Evolutionary conservation across 176 grass and related monocot genomes (phyloP).

Genomic region (Paspalum vaginatum): DNA sequence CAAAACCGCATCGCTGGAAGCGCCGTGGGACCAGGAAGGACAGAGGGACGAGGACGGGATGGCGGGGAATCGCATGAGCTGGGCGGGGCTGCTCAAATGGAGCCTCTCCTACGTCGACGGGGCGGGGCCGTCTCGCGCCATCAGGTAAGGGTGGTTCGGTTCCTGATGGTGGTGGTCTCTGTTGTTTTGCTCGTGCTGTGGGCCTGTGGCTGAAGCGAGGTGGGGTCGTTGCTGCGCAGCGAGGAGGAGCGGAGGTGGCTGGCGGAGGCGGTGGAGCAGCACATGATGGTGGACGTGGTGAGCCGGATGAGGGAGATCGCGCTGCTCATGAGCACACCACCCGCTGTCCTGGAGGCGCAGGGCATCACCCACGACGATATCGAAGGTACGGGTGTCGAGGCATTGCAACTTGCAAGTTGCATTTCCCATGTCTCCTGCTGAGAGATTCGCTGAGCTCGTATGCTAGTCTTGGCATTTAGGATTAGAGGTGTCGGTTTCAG

Average conservation of each 20-base stretch:
- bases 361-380: conserved; percentile 65
- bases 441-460: not conserved
- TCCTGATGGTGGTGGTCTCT: not conserved
- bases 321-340: conserved; percentile 76
- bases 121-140: conserved; percentile 40
- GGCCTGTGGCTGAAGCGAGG: conserved; percentile 32
- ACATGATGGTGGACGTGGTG: conserved; percentile 68
- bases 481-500: not conserved
- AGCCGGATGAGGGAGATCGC: conserved; percentile 83
- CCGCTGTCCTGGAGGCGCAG: conserved; percentile 67
- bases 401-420: not conserved
- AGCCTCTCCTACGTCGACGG: conserved; percentile 84
- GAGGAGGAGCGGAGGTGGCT: conserved; percentile 82
- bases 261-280: conserved; percentile 71
- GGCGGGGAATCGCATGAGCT: conserved; percentile 57
- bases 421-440: not conserved
- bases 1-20: conserved; percentile 34
- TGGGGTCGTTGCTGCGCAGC: conserved; percentile 36
- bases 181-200: not conserved
- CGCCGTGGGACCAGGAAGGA: conserved; percentile 10
- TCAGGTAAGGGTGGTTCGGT: conserved; percentile 38
- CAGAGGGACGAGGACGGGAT: not conserved
- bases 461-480: not conserved
- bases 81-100: conserved; percentile 80
- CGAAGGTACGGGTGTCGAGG: conserved; percentile 44